Base-by-base conservation (phyloP, 805 yeast species). In the Spathaspora hagerdaliae region DNA sequence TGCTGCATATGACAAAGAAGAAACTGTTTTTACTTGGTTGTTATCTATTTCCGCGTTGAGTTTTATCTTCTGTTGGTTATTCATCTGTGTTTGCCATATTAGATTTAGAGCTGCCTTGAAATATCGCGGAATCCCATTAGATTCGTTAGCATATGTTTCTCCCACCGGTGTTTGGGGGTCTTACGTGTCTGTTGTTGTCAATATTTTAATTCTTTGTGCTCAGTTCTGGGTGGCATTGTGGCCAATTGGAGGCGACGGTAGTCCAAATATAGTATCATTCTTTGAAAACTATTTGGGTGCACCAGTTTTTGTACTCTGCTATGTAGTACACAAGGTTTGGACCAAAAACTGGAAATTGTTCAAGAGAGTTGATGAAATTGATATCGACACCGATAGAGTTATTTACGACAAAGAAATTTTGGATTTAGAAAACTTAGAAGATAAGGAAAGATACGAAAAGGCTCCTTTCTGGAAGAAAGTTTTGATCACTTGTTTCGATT, bases 171-270 rank as follows among this genome's bases (percentile, higher is more conserved):
- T 64, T 12, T 55, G 59, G 54, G 75, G 75, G 6, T 69, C 75
- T 5, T 57, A 54, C 45, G 63, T 65, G 27, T 67, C 71, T 8
- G 53, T 66, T 38, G 42, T 53, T 5, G 58, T 62, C 49, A 64
- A 64, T 50, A 35, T 51, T 10, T 59, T 70, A 44, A 64, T 71
- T 44, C 57, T 71, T 50, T 53, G 69, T 41, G 73, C 70, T 29
- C 75, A 70, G 52, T 71, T 71, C 54, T 71, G 74, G 73, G 68
- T 69, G 33, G 71, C 75, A 6, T 64, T 71, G 47, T 71, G 51
- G 58, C 76, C 76, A 7, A 47, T 62, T 43, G 67, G 58, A 4
- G 56, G 59, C 5, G 46, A 47, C 36, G 57, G 61, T 15, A 53
- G 48, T 31, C 63, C 67, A 10, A 48, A 57, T 42, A 68, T 59